Evolutionary conservation across 1,284 basidiomycete species (phyloP), one percentile per base, ranked within the genome.

Genomic region (Naganishia cerealis): DNA sequence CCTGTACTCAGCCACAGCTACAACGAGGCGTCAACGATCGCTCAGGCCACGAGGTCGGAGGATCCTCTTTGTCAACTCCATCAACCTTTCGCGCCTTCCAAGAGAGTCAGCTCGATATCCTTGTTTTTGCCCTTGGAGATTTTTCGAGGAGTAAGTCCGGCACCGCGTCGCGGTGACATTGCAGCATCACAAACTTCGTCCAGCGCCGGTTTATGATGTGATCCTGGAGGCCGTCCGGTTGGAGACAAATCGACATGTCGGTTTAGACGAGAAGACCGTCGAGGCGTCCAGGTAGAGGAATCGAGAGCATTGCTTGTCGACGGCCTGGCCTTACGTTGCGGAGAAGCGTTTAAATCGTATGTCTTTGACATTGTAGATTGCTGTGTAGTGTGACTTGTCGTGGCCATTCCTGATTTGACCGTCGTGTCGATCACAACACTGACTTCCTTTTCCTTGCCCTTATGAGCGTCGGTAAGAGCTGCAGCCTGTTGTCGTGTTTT

Each of bases 211-310:
- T 53, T 63, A 39, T 63, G 63, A 13, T 56, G 63, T 16, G 21
- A 40, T 13, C 36, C 54, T 10, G 53, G 43, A 5, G 26, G 53
- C 8, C 58, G 52, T 33, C 43, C 54, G 53, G 54, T 68, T 26
- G 59, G 55, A 9, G 53, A 55, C 12, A 29, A 50, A 57, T 68
- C 67, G 42, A 33, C 61, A 55, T 58, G 57, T 12, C 50, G 67
- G 18, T 62, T 68, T 2, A 68, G 67, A 38, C 67, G 52, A 38
- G 67, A 63, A 1, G 67, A 68, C 21, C 67, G 48, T 56, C 67
- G 59, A 24, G 67, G 67, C 10, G 67, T 68, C 59, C 59, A 63
- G n/a, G 57, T 63, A 43, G 57, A 54, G 42, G 67, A 65, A 33
- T 68, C 67, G 12, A 59, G 55, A 16, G 46, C 54, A 43, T 40